These are phyloP conservation scores for Eucommia ulmoides DNA, from an alignment of 257 asterid genomes.

Conservation along the genomic window DNA sequence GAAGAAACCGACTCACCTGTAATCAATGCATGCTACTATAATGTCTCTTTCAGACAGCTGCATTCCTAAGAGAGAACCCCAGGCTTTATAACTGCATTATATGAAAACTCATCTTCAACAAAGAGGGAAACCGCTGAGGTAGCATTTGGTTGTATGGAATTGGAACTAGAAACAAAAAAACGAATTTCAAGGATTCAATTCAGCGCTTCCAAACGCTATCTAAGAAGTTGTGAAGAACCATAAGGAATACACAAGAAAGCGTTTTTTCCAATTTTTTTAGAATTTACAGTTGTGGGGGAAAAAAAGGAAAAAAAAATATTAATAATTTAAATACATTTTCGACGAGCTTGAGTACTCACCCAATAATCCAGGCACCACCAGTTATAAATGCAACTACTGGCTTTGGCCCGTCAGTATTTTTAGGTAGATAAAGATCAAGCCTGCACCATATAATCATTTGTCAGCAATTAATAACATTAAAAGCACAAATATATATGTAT, in stretches of 20 bases:
- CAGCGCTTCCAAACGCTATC: too few relatives aligned
- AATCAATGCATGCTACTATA: constrained; percentile 97
- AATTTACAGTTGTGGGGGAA: background rate
- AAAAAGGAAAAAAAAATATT: background rate
- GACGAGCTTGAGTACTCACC: constrained; percentile 35
- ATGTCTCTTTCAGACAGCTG: constrained; percentile 87
- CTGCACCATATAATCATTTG: too few relatives aligned
- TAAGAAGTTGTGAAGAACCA: too few relatives aligned
- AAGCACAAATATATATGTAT: too few relatives aligned
- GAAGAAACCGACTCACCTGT: constrained; percentile 39
- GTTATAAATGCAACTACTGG: constrained; percentile 97
- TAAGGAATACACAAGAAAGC: background rate
- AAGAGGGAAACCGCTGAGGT: too few relatives aligned
- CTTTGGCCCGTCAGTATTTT: constrained; percentile 50
- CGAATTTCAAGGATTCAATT: too few relatives aligned
- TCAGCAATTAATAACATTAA: too few relatives aligned
- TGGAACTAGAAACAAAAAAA: too few relatives aligned
- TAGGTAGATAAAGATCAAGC: constrained; percentile 85
- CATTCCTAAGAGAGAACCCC: constrained; percentile 95
- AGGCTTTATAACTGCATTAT: constrained; percentile 80
- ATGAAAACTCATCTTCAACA: too few relatives aligned
- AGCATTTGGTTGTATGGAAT: too few relatives aligned
- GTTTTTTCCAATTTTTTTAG: background rate
- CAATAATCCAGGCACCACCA: constrained; percentile 99
- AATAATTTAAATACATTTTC: too few relatives aligned